These are phyloP conservation scores for Geoglossum glabrum DNA, from an alignment of 495 filamentous ascomycete species.

Conservation along the genomic window DNA sequence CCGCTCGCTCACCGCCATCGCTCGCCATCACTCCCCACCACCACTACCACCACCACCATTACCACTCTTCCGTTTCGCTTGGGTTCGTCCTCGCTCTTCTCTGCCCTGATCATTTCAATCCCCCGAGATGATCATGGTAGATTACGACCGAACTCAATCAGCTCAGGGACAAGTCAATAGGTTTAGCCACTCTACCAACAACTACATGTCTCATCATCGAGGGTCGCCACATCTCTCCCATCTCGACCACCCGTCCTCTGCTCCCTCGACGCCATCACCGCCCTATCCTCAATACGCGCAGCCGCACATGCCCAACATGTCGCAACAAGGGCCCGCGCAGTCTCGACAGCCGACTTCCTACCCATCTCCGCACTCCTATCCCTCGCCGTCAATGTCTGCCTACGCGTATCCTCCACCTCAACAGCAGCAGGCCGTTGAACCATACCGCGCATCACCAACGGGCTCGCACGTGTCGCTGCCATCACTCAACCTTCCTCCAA, in stretches of 20 bases:
- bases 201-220: conserved; percentile 11
- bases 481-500: conserved; percentile 43
- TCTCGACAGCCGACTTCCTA: conserved; percentile 26
- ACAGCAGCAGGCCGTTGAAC: conserved; percentile 20
- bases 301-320: conserved; percentile 11
- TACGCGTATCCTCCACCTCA: conserved; percentile 37
- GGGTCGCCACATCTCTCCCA: conserved; percentile 17
- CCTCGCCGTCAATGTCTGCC: conserved; percentile 30
- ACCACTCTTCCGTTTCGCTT: conserved; percentile 1
- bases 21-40: not conserved
- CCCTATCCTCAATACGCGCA: conserved; percentile 16
- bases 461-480: conserved; percentile 26
- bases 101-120: conserved; percentile 5
- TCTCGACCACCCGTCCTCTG: conserved; percentile 12
- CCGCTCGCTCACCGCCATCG: not conserved
- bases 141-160: conserved; percentile 16
- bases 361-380: conserved; percentile 33
- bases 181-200: conserved; percentile 7
- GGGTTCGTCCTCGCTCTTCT: not conserved
- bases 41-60: not conserved
- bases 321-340: conserved; percentile 10
- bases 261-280: conserved; percentile 18
- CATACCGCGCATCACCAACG: conserved; percentile 30
- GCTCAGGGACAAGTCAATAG: conserved; percentile 11
- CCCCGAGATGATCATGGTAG: conserved; percentile 19